These are phyloP conservation scores for Mentha longifolia DNA, from an alignment of 257 asterid species.

Conservation along the genomic window DNA sequence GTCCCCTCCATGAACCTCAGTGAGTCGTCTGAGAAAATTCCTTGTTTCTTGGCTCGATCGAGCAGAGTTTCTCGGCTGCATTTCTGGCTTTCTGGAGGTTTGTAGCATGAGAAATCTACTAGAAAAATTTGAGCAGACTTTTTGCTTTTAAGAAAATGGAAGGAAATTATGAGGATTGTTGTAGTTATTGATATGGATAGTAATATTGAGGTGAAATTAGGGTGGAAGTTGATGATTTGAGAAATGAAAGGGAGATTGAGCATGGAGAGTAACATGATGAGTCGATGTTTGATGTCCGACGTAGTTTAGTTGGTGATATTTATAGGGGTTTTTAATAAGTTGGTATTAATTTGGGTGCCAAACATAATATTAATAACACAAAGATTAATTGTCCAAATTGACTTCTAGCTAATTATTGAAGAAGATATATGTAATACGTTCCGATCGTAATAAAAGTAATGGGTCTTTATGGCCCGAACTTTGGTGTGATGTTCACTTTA, in stretches of 20 bases:
- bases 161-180: background rate
- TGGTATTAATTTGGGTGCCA: background rate
- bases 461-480: no score
- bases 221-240: background rate
- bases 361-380: no score
- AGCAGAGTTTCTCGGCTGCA: slow-evolving; percentile 30
- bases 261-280: background rate
- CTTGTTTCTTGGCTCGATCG: slow-evolving; percentile 2
- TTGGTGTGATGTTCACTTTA: no score
- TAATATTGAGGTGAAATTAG: background rate
- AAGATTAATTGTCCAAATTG: no score
- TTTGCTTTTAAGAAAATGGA: background rate
- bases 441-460: no score
- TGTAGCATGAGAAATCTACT: slow-evolving; percentile 63
- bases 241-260: background rate
- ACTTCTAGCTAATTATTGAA: no score
- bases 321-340: background rate
- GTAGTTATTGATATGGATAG: background rate
- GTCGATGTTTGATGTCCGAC: background rate
- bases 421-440: no score
- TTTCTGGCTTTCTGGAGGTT: slow-evolving; percentile 51
- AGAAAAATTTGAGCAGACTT: slow-evolving; percentile 32
- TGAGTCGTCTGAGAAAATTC: background rate
- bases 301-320: no score
- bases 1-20: slow-evolving; percentile 34